These are phyloP conservation scores for Zizania palustris DNA, from an alignment of 202 grass and related monocot genomes.

Conservation along the genomic window DNA sequence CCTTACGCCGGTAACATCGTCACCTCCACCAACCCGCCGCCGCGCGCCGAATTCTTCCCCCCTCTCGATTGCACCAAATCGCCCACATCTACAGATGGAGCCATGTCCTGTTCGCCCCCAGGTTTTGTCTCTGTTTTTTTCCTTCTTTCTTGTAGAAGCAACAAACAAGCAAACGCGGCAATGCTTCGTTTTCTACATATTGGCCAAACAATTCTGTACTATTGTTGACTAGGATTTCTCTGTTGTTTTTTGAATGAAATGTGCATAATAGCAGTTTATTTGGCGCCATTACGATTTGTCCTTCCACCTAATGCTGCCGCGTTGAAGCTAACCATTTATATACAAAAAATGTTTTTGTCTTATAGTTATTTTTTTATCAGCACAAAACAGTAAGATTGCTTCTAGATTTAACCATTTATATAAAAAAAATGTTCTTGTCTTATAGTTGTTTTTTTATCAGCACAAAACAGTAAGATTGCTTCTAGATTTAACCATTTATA, in stretches of 20 bases:
- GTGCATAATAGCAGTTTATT: too few relatives aligned
- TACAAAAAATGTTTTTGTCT: background rate
- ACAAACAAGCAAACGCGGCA: constrained; percentile 28
- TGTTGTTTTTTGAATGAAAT: too few relatives aligned
- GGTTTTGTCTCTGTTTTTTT: background rate
- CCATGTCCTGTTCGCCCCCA: background rate
- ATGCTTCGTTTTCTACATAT: background rate
- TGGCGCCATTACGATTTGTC: too few relatives aligned
- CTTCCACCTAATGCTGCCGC: too few relatives aligned
- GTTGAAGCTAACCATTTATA: too few relatives aligned
- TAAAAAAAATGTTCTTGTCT: background rate
- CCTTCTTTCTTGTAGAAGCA: background rate
- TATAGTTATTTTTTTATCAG: background rate
- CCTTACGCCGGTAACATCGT: constrained; percentile 22
- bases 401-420: too few relatives aligned
- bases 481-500: too few relatives aligned
- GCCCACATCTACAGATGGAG: background rate
- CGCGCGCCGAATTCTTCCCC: background rate
- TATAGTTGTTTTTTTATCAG: background rate
- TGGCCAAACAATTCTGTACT: constrained; percentile 6
- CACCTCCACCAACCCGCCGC: background rate
- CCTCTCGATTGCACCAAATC: background rate
- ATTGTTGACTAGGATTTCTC: background rate
- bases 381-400: too few relatives aligned
- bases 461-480: background rate